Evolutionary conservation across 345 rosid species (phyloP).

Genomic region (Pistacia atlantica): DNA sequence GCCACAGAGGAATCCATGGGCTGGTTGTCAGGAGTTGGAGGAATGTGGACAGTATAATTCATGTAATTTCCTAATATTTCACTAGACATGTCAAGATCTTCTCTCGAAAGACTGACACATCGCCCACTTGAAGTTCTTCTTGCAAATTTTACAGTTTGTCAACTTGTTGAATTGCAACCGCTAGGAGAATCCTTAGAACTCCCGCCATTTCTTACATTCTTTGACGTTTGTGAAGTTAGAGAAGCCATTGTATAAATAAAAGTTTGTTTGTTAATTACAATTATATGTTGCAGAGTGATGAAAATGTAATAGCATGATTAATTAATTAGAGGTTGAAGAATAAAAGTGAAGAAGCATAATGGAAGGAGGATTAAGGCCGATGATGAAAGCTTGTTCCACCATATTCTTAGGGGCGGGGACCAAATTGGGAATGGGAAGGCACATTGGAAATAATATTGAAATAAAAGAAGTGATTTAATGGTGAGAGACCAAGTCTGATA

Average conservation of each 20-base stretch:
- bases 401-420: not conserved
- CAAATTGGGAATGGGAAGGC: not conserved
- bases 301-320: not conserved
- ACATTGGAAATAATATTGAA: not conserved
- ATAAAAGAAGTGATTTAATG: constrained; percentile 12
- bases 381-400: not conserved
- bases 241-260: constrained; percentile 48
- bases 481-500: constrained; percentile 29
- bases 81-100: constrained; percentile 83
- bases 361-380: not conserved
- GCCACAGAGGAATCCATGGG: constrained; percentile 58
- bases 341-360: not conserved
- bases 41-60: constrained; percentile 94
- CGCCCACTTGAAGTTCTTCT: constrained; percentile 92
- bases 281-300: not conserved
- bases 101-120: constrained; percentile 82
- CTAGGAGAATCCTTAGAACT: constrained; percentile 34
- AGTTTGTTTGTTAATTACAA: not conserved
- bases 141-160: constrained; percentile 88
- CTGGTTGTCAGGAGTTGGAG: constrained; percentile 90
- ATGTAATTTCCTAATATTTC: constrained; percentile 76
- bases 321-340: not conserved
- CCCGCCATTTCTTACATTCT: constrained; percentile 50
- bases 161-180: constrained; percentile 22
- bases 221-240: constrained; percentile 52